Evolutionary conservation across 345 rosid species (phyloP), one percentile per base, ranked within the genome.

Genomic region (Nasturtium officinale): DNA sequence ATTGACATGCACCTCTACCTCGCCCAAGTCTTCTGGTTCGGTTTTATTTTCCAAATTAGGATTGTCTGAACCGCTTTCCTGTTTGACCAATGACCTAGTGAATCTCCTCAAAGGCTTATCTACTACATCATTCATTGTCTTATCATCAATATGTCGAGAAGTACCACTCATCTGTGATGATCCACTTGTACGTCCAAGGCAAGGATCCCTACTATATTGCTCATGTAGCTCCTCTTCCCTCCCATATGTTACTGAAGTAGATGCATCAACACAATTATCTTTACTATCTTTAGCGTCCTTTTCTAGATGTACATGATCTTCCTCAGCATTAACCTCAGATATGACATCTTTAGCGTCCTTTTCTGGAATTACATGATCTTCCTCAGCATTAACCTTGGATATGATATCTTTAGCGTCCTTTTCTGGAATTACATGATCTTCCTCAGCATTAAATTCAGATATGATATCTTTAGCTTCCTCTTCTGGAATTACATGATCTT

Each of bases 81-180:
- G 69, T 21, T 76, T 76, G 18, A 69, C 33, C 20, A 62, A 17
- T 18, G 79, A 69, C 70, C 75, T 69, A n/a, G 79, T 76, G 4
- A 76, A 9, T 75, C 79, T 76, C 70, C 79, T 76, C 70, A 40
- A 15, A 18, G 79, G 43, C 52, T 45, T 45, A 33, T 33, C 69
- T 42, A 30, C 74, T 25, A 35, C 17, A 43, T 21, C 69, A 61
- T 3, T 61, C 50, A 52, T 15, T 33, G 32, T 50, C 59, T 68
- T 45, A 50, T 52, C 25, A 50, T 53, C 69, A 61, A 32, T 32
- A 66, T 2, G 3, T 47, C 0, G 59, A 16, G 72, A 16, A 48
- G 20, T 52, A 45, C 25, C 48, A 67, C 62, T 42, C 62, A 53
- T 53, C 65, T 58, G 48, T 23, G 37, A 21, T 59, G 42, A 58